A percentile compares a stretch with the other conserved stretches of the same genome.
These are phyloP conservation scores for Coelastrella sp. DNA, from an alignment of 139 green algal genomes.

Conservation along the genomic window DNA sequence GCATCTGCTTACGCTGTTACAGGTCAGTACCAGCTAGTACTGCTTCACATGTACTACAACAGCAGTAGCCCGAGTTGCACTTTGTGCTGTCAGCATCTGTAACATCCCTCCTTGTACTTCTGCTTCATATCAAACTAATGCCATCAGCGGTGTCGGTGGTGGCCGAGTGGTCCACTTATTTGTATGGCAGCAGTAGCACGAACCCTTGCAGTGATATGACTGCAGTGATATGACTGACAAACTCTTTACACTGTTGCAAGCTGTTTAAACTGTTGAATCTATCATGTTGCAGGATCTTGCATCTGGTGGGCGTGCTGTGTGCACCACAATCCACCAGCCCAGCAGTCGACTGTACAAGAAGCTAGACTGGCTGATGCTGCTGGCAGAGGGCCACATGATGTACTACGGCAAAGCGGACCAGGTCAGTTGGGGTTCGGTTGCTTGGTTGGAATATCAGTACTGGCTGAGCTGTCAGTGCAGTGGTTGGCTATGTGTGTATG, in stretches of 20 bases:
- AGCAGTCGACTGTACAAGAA: slow-evolving; percentile 85
- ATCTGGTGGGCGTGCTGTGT: slow-evolving; percentile 74
- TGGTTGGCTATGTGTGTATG: too few relatives aligned
- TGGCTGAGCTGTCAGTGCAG: too few relatives aligned
- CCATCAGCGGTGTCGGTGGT: too few relatives aligned
- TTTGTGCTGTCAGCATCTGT: not conserved
- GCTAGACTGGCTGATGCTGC: slow-evolving; percentile 81
- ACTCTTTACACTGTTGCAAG: not conserved
- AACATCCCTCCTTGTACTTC: too few relatives aligned
- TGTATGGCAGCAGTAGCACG: not conserved
- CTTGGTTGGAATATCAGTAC: too few relatives aligned
- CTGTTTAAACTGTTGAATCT: too few relatives aligned
- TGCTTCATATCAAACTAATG: too few relatives aligned
- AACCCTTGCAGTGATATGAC: not conserved
- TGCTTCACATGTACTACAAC: too few relatives aligned
- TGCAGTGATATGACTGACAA: too few relatives aligned
- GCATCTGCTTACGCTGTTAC: slow-evolving; percentile 80
- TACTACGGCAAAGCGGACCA: slow-evolving; percentile 84
- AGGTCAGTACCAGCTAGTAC: too few relatives aligned
- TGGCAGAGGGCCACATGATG: slow-evolving; percentile 81
- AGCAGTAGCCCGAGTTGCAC: too few relatives aligned
- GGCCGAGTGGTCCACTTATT: not conserved
- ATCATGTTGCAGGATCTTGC: slow-evolving; percentile 76
- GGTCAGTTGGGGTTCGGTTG: too few relatives aligned
- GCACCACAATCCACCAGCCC: slow-evolving; percentile 97